Base-by-base conservation (phyloP, 495 filamentous ascomycete species). In the Annulohypoxylon stygium region DNA sequence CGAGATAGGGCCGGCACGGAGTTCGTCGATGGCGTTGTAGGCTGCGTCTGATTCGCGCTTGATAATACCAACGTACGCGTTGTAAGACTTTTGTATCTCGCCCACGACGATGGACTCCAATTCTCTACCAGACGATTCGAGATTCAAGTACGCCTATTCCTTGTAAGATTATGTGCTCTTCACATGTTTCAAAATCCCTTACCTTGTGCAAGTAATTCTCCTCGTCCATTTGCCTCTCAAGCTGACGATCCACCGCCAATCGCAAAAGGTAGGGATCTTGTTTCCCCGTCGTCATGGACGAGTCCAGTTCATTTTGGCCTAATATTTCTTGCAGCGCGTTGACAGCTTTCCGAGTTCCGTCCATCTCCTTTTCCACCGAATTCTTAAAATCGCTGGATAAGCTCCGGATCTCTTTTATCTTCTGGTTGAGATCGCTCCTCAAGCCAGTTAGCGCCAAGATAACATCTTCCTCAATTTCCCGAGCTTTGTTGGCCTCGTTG, bases 61-160 rank as follows among this genome's bases (percentile, higher is more conserved):
- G 65, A 98, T 83, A 70, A 98, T 95, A 61, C 90, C 90, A 23
- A 95, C 92, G 74, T 97, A 95, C 2, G 93, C 93, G 76, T 94
- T 97, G 82, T 98, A 98, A 3, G 94, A 92, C 76, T 98, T 98
- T 74, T 99, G 94, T 61, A 99, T 97, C 79, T 99, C 97, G 72
- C 93, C 91, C 57, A 99, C 93, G 4, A 99, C 92, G 72, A 99
- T 98, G 2, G 92, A 92, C 80, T 99, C 96, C 2, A 99, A 85
- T 79, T 99, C 96, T 61, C 94, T 90, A 12, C 96, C 96, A 18
- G 97, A 98, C 76, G 89, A 91, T 84, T 99, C 97, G 26, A 99
- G 85, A 78, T 99, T 99, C 66, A 97, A 83, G 78, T 95, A 98
- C 16, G 96, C 96, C 94, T 97, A 68, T 20, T 7, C 54, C 3